Evolutionary conservation across 176 grass and related monocot genomes (phyloP), one percentile per base, ranked within the genome.

Genomic region (Tillandsia leiboldiana): DNA sequence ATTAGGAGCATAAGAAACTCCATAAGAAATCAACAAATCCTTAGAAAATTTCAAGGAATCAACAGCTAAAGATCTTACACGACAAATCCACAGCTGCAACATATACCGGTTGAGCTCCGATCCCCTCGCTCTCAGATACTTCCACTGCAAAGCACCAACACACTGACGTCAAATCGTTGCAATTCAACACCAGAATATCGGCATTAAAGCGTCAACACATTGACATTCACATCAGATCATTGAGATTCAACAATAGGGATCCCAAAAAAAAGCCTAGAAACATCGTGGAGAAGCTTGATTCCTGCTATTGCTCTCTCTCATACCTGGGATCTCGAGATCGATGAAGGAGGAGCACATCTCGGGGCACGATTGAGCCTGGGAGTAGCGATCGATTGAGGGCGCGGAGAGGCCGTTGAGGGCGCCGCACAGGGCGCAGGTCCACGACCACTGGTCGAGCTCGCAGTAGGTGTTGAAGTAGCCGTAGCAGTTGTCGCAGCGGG

Each of bases 401-500:
- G 86, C 67, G 68, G 74, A 62, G 74, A 93, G 86, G 18, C 90
- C 84, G 69, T 93, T 90, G 80, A 90, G 79, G 62, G 68, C 73
- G 71, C 90, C 75, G 72, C 90, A 99, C 69, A 99, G 86, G 22
- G 72, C 77, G 82, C 94, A 99, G 63, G 71, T 51, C 89, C 94
- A 99, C 26, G 77, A 86, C 90, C 90, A 99, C 24, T 83, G 86
- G 48, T 93, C 94, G 58, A 93, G 67, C 73, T 99, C 94, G 77
- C 87, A 99, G 87, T 80, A 65, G 53, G 66, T 80, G 75, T 72
- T 86, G 49, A 90, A 50, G 76, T 99, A 99, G 17, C 73, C 89
- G 83, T 83, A 99, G 87, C 94, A 99, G 71, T 74, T 71, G 48
- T 99, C 86, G 80, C 94, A 99, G 48, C 94, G 94, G 26, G 94